phyloP scores from a whole-genome alignment of 192 early-diverging fungal species.

The Rhizoclosmatium globosum region DNA sequence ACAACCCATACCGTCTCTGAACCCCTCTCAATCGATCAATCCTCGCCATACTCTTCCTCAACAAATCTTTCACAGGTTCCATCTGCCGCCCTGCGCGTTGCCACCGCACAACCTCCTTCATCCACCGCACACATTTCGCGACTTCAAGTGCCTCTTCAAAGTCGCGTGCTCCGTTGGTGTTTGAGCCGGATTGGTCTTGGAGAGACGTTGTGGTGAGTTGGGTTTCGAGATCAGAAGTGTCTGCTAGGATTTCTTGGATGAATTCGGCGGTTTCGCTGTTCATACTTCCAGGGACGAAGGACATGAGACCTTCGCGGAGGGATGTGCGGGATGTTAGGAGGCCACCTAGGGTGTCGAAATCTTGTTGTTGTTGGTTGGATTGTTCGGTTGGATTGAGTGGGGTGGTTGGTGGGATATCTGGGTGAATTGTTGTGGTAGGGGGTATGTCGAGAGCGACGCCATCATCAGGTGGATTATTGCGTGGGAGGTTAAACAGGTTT shows the following conservation, averaged over 20 bases:
- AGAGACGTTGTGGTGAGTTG: not conserved
- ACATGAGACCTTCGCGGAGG: constrained; percentile 40
- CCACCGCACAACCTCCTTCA: constrained; percentile 50
- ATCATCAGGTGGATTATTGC: not conserved
- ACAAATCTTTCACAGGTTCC: constrained; percentile 49
- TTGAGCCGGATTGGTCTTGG: no score
- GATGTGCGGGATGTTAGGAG: constrained; percentile 17
- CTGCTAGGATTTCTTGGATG: constrained; percentile 35
- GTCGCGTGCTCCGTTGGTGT: not conserved
- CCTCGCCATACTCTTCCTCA: constrained; percentile 49
- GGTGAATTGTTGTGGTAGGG: not conserved
- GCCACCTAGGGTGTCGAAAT: constrained; percentile 30
- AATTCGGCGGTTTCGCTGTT: constrained; percentile 54
- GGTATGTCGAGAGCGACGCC: no score
- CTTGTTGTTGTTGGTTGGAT: not conserved
- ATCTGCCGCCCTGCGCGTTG: constrained; percentile 47
- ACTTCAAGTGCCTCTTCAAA: constrained; percentile 34
- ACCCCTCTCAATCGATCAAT: constrained; percentile 48
- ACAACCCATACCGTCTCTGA: constrained; percentile 37
- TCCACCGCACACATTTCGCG: constrained; percentile 45
- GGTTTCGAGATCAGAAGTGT: not conserved
- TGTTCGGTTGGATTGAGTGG: not conserved
- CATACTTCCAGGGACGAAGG: constrained; percentile 45
- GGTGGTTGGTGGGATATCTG: not conserved
- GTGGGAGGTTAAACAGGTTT: constrained; percentile 21